These are phyloP conservation scores for Phytophthora capsici DNA, from an alignment of 352 stramenopile species.

Conservation along the genomic window DNA sequence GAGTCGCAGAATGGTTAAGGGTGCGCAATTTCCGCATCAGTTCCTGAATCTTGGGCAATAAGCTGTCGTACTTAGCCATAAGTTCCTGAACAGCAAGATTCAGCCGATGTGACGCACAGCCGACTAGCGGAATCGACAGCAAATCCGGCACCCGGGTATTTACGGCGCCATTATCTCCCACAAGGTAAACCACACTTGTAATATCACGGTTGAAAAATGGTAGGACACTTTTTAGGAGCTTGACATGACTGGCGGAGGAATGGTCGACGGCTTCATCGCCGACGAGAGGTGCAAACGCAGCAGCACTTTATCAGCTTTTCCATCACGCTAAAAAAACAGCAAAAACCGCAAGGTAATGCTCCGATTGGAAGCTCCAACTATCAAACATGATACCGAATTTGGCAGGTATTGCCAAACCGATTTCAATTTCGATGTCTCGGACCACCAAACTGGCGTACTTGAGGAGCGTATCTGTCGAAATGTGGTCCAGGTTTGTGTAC, in stretches of 20 bases:
- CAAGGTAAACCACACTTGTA: not conserved
- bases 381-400: conserved; percentile 2
- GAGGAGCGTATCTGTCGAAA: conserved; percentile 27
- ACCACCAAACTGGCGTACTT: not conserved
- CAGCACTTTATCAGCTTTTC: not conserved
- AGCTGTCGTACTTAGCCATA: not conserved
- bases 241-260: not conserved
- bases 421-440: not conserved
- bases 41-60: not conserved
- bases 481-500: not conserved
- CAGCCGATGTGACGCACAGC: not conserved
- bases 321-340: not conserved
- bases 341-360: not conserved
- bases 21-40: not conserved
- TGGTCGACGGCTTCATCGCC: not conserved
- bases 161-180: not conserved
- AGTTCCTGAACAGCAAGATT: not conserved
- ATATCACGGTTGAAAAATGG: not conserved
- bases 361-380: not conserved
- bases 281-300: not conserved
- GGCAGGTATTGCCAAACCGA: not conserved
- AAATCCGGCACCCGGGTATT: not conserved
- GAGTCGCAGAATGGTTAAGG: not conserved
- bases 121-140: not conserved
- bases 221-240: not conserved